Conservation (phyloP, 805 yeast species). For the Myxozyma nipponensis region DNA sequence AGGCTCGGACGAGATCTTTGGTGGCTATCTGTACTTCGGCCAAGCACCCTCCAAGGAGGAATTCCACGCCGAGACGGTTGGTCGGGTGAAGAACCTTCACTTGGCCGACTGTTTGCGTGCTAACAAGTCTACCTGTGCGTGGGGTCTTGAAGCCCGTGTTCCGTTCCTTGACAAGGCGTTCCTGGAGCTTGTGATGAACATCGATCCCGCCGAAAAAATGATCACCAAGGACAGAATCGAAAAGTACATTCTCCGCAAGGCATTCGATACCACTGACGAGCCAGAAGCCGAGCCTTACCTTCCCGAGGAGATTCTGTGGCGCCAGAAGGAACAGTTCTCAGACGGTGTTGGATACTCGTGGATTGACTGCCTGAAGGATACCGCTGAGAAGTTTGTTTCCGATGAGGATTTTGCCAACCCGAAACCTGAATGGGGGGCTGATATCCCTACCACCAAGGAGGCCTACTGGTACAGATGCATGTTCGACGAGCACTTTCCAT, state of each 20-base stretch:
- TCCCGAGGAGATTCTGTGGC: slow-evolving; percentile 96
- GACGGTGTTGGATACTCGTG: slow-evolving; percentile 99
- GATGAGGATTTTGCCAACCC: slow-evolving; percentile 91
- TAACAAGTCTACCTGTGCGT: slow-evolving; percentile 98
- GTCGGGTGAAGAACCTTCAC: slow-evolving; percentile 96
- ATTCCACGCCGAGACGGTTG: slow-evolving; percentile 93
- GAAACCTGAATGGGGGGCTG: slow-evolving; percentile 93
- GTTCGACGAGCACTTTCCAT: slow-evolving; percentile 90
- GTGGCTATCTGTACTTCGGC: slow-evolving; percentile 97
- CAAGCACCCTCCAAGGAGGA: slow-evolving; percentile 90
- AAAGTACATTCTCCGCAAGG: slow-evolving; percentile 94
- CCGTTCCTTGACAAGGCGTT: slow-evolving; percentile 96
- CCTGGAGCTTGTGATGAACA: slow-evolving; percentile 88
- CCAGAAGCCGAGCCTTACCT: slow-evolving; percentile 76
- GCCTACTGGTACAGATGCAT: slow-evolving; percentile 98
- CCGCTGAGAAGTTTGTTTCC: slow-evolving; percentile 78
- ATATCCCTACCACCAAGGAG: slow-evolving; percentile 95
- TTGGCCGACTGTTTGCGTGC: slow-evolving; percentile 97
- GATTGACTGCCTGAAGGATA: slow-evolving; percentile 96
- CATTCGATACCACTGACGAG: slow-evolving; percentile 67
- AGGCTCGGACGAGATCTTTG: slow-evolving; percentile 98
- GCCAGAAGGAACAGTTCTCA: slow-evolving; percentile 99
- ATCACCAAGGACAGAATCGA: slow-evolving; percentile 81
- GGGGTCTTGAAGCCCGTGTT: slow-evolving; percentile 99
- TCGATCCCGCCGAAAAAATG: slow-evolving; percentile 87